These are phyloP conservation scores for Scalesia atractyloides DNA, from an alignment of 129 eudicot species.

Conservation along the genomic window DNA sequence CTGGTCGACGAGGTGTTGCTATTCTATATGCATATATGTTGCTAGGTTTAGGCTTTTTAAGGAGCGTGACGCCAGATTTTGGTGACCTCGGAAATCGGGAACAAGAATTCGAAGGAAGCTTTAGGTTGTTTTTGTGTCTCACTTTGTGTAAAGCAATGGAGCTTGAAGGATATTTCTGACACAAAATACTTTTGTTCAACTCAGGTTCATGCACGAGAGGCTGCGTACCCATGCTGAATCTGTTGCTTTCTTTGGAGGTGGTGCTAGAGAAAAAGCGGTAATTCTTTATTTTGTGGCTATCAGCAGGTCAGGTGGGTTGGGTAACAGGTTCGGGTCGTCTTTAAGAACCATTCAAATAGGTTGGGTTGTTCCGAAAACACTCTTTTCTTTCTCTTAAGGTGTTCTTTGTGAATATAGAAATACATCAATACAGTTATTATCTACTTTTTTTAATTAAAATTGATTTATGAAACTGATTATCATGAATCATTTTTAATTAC, in stretches of 20 bases:
- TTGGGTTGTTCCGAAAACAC: background rate
- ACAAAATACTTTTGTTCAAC: background rate
- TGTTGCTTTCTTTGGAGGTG: constrained; percentile 99
- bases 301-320: constrained; percentile 11
- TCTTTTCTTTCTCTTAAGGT: background rate
- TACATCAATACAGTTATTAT: background rate
- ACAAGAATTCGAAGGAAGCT: constrained; percentile 94
- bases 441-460: background rate
- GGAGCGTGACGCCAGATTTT: constrained; percentile 89
- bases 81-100: constrained; percentile 85
- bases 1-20: constrained; percentile 92
- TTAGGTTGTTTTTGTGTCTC: constrained; percentile 51
- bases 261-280: constrained; percentile 96
- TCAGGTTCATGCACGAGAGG: constrained; percentile 97
- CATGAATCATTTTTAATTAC: background rate
- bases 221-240: constrained; percentile 98
- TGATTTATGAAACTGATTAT: background rate
- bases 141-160: background rate
- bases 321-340: background rate
- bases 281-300: background rate
- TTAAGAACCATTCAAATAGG: background rate
- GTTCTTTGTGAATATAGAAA: background rate
- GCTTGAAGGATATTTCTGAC: constrained; percentile 27
- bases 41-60: constrained; percentile 85
- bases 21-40: constrained; percentile 91